Base-by-base conservation (phyloP, 352 stramenopile genomes). In the Phytophthora syringae region DNA sequence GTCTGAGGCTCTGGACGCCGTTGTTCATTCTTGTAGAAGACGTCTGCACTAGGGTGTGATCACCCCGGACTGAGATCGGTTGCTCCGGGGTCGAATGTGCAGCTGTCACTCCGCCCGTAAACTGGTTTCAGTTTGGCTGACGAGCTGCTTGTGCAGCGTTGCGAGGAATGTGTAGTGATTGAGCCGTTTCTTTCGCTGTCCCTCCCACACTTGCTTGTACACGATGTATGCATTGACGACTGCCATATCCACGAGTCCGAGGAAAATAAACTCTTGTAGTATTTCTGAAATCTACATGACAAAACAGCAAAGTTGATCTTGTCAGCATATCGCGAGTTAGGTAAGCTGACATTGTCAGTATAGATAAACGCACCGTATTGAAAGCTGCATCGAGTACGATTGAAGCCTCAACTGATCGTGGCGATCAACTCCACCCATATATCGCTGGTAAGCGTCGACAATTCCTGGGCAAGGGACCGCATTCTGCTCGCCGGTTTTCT, bases 221-320 rank as follows among this genome's bases (percentile, higher is more conserved):
- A 68, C 32, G 32, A 72, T 55, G 40, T 64, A 72, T 1, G 40
- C 36, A 21, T 76, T 76, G 2, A 71, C 25, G 4, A 75, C 16
- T 1, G 57, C 52, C 57, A 72, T 69, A 36, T 76, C 62, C 1
- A 76, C 39, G 1, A 76, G 9, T 0, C 49, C 62, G 1, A 76
- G 30, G 2, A 56, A 64, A 5, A n/a, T n/a, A 57, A 4, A 10
- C 36, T 55, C 15, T 72, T 70, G 68, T 69, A 67, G 62, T 67
- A 69, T 21, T 64, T 64, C 10, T 37, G 34, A 18, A 52, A 64
- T 27, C 47, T 64, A 10, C 2, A 21, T n/a, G 21, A 42, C 22
- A 21, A 11, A 48, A 30, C 30, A 47, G 20, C 56, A 64, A n/a
- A n/a, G n/a, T n/a, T n/a, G n/a, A n/a, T n/a, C n/a, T n/a, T n/a